Percentiles rank a stretch among this genome's conserved stretches.
phyloP scores from a whole-genome alignment of 208 protist genomes.

The Acanthamoeba triangularis region DNA sequence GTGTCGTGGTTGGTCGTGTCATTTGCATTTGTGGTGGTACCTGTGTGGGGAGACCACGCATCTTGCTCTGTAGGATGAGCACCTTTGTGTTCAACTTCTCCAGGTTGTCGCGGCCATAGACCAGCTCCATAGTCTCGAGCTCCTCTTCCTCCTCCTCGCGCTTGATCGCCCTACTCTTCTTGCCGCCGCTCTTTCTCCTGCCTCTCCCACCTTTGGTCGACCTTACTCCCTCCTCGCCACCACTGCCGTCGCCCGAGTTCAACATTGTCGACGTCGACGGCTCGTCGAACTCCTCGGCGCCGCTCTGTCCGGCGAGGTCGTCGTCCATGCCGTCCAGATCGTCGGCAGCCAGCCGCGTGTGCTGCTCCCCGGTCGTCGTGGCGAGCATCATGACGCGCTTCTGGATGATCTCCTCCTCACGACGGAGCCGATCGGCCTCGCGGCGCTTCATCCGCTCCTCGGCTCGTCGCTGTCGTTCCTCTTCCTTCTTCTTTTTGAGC shows the following conservation, averaged over 20 bases:
- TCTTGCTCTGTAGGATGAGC: constrained; percentile 62
- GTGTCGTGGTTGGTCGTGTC: neutral
- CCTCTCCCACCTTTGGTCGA: neutral
- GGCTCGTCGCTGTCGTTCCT: constrained; percentile 35
- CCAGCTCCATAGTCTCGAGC: neutral
- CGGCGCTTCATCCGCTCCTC: constrained; percentile 63
- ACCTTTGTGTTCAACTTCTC: neutral
- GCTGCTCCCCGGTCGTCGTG: neutral
- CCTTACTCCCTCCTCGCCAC: neutral
- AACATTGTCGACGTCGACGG: neutral
- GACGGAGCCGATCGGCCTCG: constrained; percentile 13
- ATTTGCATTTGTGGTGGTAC: no score
- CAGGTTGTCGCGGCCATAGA: neutral
- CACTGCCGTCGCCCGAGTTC: neutral
- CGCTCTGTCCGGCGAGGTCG: constrained; percentile 26
- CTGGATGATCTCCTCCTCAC: constrained; percentile 49
- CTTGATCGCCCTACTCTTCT: neutral
- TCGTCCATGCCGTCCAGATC: neutral
- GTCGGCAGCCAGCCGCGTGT: neutral
- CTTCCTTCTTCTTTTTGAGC: neutral
- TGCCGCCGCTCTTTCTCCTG: neutral
- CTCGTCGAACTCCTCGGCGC: neutral
- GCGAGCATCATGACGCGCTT: constrained; percentile 22
- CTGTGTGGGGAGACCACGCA: constrained; percentile 51
- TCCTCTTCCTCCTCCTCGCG: neutral